These are phyloP conservation scores for Clonostachys sp. DNA, from an alignment of 2,329 filamentous ascomycete genomes.

Conservation along the genomic window DNA sequence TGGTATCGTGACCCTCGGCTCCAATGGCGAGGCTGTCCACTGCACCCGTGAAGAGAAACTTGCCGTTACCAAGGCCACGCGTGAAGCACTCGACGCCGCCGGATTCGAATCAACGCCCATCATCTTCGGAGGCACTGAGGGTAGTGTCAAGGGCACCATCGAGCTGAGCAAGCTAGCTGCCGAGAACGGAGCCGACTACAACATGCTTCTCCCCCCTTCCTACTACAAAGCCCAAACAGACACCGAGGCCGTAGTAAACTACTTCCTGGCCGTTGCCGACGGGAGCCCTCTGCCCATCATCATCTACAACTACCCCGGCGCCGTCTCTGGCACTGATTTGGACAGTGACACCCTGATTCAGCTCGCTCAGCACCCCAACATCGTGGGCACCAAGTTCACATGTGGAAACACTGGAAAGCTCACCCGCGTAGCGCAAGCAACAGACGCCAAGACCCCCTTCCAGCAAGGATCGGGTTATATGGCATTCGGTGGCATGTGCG, in stretches of 20 bases:
- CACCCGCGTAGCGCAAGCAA: constrained; percentile 71
- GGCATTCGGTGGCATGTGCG: constrained; percentile 83
- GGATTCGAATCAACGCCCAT: constrained; percentile 74
- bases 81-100: constrained; percentile 76
- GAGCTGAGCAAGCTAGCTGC: constrained; percentile 64
- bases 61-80: constrained; percentile 70
- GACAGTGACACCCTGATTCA: constrained; percentile 82
- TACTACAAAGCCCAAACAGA: constrained; percentile 79
- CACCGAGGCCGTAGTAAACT: constrained; percentile 68
- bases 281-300: constrained; percentile 71
- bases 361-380: constrained; percentile 76
- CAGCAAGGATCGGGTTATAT: constrained; percentile 65
- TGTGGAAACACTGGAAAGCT: constrained; percentile 89
- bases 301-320: constrained; percentile 88
- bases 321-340: constrained; percentile 83
- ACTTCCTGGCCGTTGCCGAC: constrained; percentile 73
- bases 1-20: constrained; percentile 82
- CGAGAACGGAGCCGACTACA: constrained; percentile 72
- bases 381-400: constrained; percentile 87
- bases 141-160: constrained; percentile 77
- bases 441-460: constrained; percentile 64
- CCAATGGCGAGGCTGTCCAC: constrained; percentile 86
- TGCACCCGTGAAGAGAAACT: constrained; percentile 74
- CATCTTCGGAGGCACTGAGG: constrained; percentile 77
- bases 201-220: constrained; percentile 72